Evolutionary conservation across 352 stramenopile species (phyloP).

Genomic region (Pythium folliculosum): DNA sequence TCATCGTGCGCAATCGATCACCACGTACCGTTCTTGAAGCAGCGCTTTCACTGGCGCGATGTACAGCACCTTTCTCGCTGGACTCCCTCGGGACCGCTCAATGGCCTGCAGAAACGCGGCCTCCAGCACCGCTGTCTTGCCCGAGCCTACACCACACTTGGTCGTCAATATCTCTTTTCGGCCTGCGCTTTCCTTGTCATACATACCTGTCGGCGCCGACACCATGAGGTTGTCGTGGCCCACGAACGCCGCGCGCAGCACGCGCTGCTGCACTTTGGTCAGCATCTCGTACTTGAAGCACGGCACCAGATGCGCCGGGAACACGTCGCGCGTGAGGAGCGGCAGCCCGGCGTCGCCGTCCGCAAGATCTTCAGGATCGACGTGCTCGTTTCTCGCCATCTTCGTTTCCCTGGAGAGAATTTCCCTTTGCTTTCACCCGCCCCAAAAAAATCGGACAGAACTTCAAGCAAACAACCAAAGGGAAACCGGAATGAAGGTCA

Average conservation of each 20-base stretch:
- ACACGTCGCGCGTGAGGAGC: conserved; percentile 31
- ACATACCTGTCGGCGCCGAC: conserved; percentile 43
- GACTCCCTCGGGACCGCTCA: conserved; percentile 15
- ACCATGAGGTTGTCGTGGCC: conserved; percentile 42
- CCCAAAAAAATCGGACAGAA: background rate
- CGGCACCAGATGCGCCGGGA: conserved; percentile 36
- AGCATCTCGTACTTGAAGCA: conserved; percentile 51
- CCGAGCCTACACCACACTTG: conserved; percentile 30
- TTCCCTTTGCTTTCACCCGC: background rate
- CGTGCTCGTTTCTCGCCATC: conserved; percentile 7
- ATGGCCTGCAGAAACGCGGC: conserved; percentile 44
- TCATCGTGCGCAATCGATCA: background rate
- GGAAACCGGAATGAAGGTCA: conserved; percentile 51
- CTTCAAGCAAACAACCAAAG: background rate
- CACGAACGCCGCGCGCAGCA: conserved; percentile 39
- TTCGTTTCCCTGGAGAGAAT: background rate
- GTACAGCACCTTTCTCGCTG: conserved; percentile 39
- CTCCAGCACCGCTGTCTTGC: conserved; percentile 52
- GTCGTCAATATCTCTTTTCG: background rate
- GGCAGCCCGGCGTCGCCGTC: conserved; percentile 3
- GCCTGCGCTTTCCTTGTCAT: background rate
- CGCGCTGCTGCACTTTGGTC: conserved; percentile 44
- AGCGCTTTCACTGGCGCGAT: conserved; percentile 48
- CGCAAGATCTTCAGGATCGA: background rate
- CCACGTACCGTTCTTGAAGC: conserved; percentile 43